Evolutionary conservation across 129 eudicot genomes (phyloP), one percentile per base, ranked within the genome.

Genomic region (Helianthus tuberosus): DNA sequence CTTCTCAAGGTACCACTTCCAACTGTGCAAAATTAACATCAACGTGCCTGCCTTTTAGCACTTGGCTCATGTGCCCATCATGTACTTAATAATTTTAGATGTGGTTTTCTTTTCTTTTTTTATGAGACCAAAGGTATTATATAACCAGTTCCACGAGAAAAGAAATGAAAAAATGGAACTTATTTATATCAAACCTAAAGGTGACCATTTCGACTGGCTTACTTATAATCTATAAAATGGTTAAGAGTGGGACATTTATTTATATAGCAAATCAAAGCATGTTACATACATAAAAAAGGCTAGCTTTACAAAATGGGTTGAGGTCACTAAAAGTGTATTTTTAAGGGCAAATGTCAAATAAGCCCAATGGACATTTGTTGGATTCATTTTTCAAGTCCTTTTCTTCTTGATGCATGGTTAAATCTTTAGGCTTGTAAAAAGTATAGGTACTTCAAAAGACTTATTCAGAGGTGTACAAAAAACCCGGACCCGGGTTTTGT

Each of bases 1-100:
- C 92, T 69, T 86, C 92, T 17, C 93, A 89, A 70, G 91, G 96
- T 52, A 86, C 91, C 75, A 86, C 93, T 81, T 89, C 88, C 93
- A 86, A 75, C 96, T 86, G 89, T 77, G 61, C 11, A 20, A 43
- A 67, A 72, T 20, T 20, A 20, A 62, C 38, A 25, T 23, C 11
- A 80, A 44, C 54, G 66, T 66, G 48, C 47, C 44, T 35, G 23
- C 23, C 23, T 20, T 29, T 58, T 60, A 8, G 14, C 69, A 46
- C 58, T 39, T 55, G 54, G 32, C 49, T 27, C 35, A 61, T 47
- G 5, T 73, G 11, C 39, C 64, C 64, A 58, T 27, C 38, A 11
- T 25, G 38, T 23, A 25, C 39, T 25, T 58, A 58, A 11, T 54
- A 27, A 11, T 54, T 16, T 54, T 29, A 54, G 11, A 15, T 53